Conservation (phyloP, 2,329 filamentous ascomycete genomes). For the Epichloe bromicola region DNA sequence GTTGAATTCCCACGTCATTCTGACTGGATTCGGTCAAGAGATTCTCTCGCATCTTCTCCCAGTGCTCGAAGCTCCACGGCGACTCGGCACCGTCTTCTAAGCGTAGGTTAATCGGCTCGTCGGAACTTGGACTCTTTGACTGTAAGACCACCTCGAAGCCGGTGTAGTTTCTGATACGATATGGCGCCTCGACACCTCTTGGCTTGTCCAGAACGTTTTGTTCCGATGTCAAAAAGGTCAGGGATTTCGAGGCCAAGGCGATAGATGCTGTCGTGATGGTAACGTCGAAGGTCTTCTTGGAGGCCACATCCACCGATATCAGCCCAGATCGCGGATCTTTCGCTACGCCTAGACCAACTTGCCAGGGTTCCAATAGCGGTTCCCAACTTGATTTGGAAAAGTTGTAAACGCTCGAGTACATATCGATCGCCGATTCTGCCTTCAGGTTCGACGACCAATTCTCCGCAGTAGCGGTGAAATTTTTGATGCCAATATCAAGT, state of each 20-base stretch:
- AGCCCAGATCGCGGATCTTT: constrained; percentile 63
- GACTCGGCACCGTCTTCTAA: constrained; percentile 80
- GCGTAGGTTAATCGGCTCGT: constrained; percentile 59
- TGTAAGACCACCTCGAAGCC: constrained; percentile 82
- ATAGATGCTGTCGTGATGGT: constrained; percentile 91
- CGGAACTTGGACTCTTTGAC: constrained; percentile 53
- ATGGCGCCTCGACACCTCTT: constrained; percentile 80
- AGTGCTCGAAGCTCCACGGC: constrained; percentile 94
- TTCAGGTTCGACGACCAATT: constrained; percentile 87
- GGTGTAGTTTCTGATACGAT: constrained; percentile 88
- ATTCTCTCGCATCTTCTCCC: constrained; percentile 90
- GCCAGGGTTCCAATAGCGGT: constrained; percentile 90
- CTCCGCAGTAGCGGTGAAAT: constrained; percentile 69
- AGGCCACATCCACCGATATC: constrained; percentile 73
- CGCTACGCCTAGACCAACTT: constrained; percentile 79
- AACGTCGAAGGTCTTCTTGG: constrained; percentile 80
- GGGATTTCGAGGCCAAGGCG: constrained; percentile 82
- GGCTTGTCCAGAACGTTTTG: constrained; percentile 83
- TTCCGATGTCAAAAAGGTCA: constrained; percentile 79
- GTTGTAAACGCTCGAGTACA: constrained; percentile 95
- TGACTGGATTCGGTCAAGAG: constrained; percentile 71
- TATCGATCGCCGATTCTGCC: constrained; percentile 80
- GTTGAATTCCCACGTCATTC: constrained; percentile 65
- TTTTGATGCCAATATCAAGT: constrained; percentile 84
- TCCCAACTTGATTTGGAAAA: constrained; percentile 99